Evolutionary conservation across 768 basidiomycete species (phyloP), one percentile per base, ranked within the genome.

Genomic region (Serendipita sp.): DNA sequence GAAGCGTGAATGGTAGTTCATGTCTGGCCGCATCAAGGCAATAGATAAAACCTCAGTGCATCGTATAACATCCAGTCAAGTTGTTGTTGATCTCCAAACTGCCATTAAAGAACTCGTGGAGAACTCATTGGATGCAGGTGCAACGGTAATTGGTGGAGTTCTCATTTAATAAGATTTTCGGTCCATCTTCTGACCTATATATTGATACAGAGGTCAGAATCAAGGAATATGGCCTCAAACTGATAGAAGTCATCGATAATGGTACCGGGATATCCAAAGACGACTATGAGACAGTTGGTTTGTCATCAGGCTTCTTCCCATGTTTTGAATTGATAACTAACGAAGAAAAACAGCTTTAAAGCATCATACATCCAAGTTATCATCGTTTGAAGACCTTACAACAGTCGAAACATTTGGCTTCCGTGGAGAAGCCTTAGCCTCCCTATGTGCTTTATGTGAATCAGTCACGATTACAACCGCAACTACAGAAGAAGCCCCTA

Each of bases 71-170:
- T 91, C 91, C 1, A 95, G 95, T 1, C 96, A 98, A 73, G 95
- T 98, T 52, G 88, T 98, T 0, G 79, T 94, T 32, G 92, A 96
- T 72, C 81, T 98, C 0, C 91, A 93, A 72, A 89, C 88, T 0
- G 91, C 92, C 1, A 85, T 97, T 66, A 99, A 98, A 72, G 96
- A 99, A 73, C 83, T 98, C 7, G 82, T 99, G 1, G 96, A 99
- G 75, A 99, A 99, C 72, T 89, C 91, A 65, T 76, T 97, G 34
- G 96, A 99, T 73, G 93, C 96, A 0, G 88, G 88, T 0, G 90
- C 93, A 0, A 92, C 88, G 0, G 84, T 76, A 68, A 83, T 99
- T 46, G 94, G 95, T 89, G 13, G 13, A 5, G 51, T 35, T 85
- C 23, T 23, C 23, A 23, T 23, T 23, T 23, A 23, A 23, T 23